Evolutionary conservation across 257 asterid genomes (phyloP).

Genomic region (Cynanchum wilfordii): DNA sequence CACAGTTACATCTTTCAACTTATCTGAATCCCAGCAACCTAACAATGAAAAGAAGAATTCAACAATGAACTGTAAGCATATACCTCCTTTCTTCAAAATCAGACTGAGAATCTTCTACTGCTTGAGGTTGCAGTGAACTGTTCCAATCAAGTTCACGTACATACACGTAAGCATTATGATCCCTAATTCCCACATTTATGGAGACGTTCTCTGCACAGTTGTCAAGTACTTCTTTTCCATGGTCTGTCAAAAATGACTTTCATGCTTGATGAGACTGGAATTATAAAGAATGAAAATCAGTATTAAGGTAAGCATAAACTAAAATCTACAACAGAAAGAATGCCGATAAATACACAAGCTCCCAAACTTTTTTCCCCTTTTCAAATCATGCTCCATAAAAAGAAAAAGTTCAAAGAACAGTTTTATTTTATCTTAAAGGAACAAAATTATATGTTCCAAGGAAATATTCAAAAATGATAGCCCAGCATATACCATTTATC

Average conservation of each 20-base stretch:
- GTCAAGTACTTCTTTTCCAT: conserved; percentile 64
- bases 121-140: conserved; percentile 57
- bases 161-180: conserved; percentile 39
- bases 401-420: neutral
- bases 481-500: neutral
- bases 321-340: neutral
- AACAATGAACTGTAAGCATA: conserved; percentile 6
- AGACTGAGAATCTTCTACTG: conserved; percentile 29
- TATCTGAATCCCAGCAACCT: neutral
- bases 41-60: neutral
- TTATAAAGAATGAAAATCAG: conserved; percentile 7
- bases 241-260: conserved; percentile 44
- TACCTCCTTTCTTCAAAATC: conserved; percentile 53
- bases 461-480: neutral
- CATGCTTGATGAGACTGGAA: conserved; percentile 19
- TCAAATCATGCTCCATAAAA: too few species aligned
- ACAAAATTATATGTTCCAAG: neutral
- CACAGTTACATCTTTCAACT: neutral
- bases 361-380: neutral
- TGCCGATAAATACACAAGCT: neutral
- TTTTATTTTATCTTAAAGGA: neutral
- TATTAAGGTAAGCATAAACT: neutral
- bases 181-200: conserved; percentile 50
- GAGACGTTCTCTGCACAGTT: conserved; percentile 64
- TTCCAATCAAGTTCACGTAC: conserved; percentile 97